Evolutionary conservation across 2,329 filamentous ascomycete genomes (phyloP).

Genomic region (Daldinia sp.): DNA sequence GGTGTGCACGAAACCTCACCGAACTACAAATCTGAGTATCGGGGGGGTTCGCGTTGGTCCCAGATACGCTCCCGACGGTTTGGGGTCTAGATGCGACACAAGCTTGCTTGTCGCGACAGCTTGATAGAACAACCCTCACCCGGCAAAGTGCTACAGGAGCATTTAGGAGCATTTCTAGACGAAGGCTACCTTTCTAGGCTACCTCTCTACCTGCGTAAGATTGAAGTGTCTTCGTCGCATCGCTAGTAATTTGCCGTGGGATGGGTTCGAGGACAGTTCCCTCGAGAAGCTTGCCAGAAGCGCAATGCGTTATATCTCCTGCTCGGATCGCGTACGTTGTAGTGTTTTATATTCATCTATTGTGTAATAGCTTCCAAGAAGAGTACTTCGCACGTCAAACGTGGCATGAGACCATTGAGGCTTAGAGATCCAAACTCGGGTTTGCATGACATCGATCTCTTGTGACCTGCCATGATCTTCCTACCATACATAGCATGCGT

Average conservation of each 20-base stretch:
- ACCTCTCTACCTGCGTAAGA: slow-evolving; percentile 4
- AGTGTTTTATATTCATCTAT: slow-evolving; percentile 32
- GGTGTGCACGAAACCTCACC: slow-evolving; percentile 24
- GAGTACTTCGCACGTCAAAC: slow-evolving; percentile 30
- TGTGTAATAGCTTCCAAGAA: slow-evolving; percentile 23
- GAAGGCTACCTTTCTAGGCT: slow-evolving; percentile 22
- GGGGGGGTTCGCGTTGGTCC: slow-evolving; percentile 25
- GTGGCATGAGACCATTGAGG: slow-evolving; percentile 35
- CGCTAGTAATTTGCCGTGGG: slow-evolving; percentile 31
- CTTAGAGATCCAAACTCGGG: slow-evolving; percentile 37
- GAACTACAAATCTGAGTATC: slow-evolving; percentile 30
- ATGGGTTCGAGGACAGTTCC: slow-evolving; percentile 10
- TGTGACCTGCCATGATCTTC: slow-evolving; percentile 40
- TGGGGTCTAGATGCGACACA: slow-evolving; percentile 38
- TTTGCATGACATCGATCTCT: slow-evolving; percentile 44
- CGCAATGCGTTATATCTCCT: slow-evolving; percentile 35
- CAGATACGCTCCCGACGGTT: slow-evolving; percentile 35
- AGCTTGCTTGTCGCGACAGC: slow-evolving; percentile 36
- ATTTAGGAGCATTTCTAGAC: slow-evolving; percentile 25
- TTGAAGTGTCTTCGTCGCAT: slow-evolving; percentile 29
- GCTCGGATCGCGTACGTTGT: slow-evolving; percentile 31
- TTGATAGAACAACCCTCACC: slow-evolving; percentile 35
- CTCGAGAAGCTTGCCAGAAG: slow-evolving; percentile 20
- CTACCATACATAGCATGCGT: too few relatives aligned
- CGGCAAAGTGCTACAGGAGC: slow-evolving; percentile 31